Conservation (phyloP, 441 rosid genomes). For the Capsella rubella region DNA sequence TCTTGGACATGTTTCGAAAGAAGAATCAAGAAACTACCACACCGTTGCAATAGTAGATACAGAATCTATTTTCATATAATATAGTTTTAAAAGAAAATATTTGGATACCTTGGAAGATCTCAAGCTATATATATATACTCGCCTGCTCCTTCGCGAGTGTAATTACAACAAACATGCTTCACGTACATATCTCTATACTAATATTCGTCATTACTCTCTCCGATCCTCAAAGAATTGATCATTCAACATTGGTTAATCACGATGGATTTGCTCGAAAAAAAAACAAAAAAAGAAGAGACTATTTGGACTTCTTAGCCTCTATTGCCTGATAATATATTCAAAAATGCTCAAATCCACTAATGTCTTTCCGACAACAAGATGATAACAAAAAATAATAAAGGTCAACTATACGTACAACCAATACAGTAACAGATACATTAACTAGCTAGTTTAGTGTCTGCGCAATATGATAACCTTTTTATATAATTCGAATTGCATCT, state of each 20-base stretch:
- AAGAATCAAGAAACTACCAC: too few species aligned
- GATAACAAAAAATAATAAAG: not conserved
- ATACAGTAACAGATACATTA: not conserved
- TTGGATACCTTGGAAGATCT: not conserved
- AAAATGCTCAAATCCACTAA: not conserved
- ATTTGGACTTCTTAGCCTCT: too few species aligned
- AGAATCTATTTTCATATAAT: not conserved
- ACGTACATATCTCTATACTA: too few species aligned
- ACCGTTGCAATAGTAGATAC: too few species aligned
- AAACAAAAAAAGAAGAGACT: too few species aligned
- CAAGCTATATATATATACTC: not conserved
- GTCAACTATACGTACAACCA: not conserved
- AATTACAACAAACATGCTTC: not conserved
- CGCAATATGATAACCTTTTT: conserved; percentile 17
- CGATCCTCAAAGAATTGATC: not conserved
- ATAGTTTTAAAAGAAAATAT: not conserved
- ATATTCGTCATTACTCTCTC: too few species aligned
- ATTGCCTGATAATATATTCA: not conserved
- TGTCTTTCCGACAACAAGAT: not conserved
- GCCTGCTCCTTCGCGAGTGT: not conserved
- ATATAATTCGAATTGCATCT: conserved; percentile 19
- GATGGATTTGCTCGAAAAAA: too few species aligned
- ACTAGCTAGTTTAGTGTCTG: not conserved
- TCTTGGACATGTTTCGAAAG: too few species aligned
- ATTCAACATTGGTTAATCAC: too few species aligned